Evolutionary conservation across 2,329 filamentous ascomycete genomes (phyloP).

Genomic region (Fonsecaea multimorphosa): DNA sequence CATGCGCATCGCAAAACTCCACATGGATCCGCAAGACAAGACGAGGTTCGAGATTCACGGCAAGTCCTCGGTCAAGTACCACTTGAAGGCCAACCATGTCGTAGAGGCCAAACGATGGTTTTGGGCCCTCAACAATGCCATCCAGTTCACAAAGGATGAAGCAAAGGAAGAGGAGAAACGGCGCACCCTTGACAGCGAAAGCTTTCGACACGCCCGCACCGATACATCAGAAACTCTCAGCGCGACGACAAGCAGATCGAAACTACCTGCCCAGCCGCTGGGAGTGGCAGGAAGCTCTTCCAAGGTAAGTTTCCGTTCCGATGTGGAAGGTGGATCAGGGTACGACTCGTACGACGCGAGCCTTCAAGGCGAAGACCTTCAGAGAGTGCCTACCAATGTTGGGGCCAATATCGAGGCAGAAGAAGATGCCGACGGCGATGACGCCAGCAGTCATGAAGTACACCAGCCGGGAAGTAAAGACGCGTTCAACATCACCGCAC

Average conservation of each 20-base stretch:
- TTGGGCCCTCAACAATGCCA: constrained; percentile 98
- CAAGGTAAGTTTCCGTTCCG: constrained; percentile 56
- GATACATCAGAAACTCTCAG: constrained; percentile 60
- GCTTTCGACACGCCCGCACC: constrained; percentile 77
- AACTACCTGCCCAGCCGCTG: constrained; percentile 45
- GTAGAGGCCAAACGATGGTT: constrained; percentile 99
- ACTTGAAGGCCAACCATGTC: constrained; percentile 95
- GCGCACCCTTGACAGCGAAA: constrained; percentile 74
- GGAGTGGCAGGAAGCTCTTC: constrained; percentile 49
- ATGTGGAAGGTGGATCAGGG: constrained; percentile 61
- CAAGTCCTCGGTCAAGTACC: constrained; percentile 98
- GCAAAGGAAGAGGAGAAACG: constrained; percentile 86
- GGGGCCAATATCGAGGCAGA: constrained; percentile 65
- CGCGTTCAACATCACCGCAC: constrained; percentile 94
- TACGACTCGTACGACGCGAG: constrained; percentile 65
- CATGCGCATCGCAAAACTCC: constrained; percentile 92
- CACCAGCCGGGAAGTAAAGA: constrained; percentile 78
- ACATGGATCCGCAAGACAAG: constrained; percentile 97
- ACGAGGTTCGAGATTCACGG: constrained; percentile 97
- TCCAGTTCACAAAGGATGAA: constrained; percentile 98
- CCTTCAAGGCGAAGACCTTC: constrained; percentile 56
- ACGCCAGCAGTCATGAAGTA: constrained; percentile 76
- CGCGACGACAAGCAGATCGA: constrained; percentile 47
- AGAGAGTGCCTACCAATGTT: constrained; percentile 56
- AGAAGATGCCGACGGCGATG: constrained; percentile 76